A percentile compares a stretch with the other conserved stretches of the same genome.
Conservation (phyloP, 2,329 filamentous ascomycete genomes). For the Xylaria sp. region DNA sequence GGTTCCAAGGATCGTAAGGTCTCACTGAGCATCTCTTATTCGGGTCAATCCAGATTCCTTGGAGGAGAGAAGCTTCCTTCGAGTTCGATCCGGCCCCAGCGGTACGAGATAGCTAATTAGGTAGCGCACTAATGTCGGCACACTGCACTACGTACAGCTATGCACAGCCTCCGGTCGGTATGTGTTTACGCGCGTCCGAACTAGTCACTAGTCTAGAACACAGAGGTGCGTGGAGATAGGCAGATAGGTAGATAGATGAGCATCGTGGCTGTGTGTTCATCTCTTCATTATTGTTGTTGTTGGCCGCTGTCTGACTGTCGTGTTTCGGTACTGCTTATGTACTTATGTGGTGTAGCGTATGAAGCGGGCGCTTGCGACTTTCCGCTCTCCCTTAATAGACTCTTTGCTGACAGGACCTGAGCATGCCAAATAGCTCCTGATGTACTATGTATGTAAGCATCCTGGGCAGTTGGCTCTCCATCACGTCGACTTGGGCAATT, state of each 20-base stretch:
- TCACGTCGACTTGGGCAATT: neutral
- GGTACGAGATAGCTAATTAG: neutral
- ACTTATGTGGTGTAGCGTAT: neutral
- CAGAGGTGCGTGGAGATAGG: conserved; percentile 20
- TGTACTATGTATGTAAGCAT: neutral
- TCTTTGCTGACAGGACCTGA: neutral
- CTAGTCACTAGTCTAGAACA: conserved; percentile 12
- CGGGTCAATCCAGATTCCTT: conserved; percentile 15
- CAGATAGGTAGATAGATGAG: conserved; percentile 15
- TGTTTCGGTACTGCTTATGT: conserved; percentile 16
- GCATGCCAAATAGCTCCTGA: neutral
- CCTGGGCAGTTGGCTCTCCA: neutral
- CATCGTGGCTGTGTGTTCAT: conserved; percentile 32
- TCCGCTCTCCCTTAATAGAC: neutral
- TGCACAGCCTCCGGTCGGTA: conserved; percentile 16
- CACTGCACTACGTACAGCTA: neutral
- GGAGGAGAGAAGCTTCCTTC: conserved; percentile 19
- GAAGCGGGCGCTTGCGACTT: conserved; percentile 4
- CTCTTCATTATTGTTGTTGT: conserved; percentile 2
- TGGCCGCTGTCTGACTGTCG: conserved; percentile 4
- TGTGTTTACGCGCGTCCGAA: conserved; percentile 25
- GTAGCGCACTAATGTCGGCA: conserved; percentile 1
- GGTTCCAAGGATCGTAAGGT: conserved; percentile 13
- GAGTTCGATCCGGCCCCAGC: neutral
- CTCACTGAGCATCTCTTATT: conserved; percentile 5